These are phyloP conservation scores for Scleroderma citrinum DNA, from an alignment of 768 basidiomycete species.

Conservation along the genomic window DNA sequence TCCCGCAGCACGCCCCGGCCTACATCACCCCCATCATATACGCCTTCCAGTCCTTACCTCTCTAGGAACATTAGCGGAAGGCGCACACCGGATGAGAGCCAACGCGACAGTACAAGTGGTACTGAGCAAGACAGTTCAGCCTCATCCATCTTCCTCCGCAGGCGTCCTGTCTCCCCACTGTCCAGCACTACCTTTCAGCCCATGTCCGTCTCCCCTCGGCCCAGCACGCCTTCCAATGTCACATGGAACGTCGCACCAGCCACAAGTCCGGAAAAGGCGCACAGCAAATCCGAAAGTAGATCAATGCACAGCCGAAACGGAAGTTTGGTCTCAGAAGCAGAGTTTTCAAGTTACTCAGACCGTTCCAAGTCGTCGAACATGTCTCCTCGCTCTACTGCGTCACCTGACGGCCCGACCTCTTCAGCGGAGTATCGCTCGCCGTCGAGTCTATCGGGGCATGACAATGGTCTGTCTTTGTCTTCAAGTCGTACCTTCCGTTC, in stretches of 20 bases:
- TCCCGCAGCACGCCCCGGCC: conserved; percentile 45
- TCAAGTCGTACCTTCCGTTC: conserved; percentile 45
- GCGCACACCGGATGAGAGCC: conserved; percentile 51
- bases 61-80: conserved; percentile 59
- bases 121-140: conserved; percentile 34
- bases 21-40: conserved; percentile 38
- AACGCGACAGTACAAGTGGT: conserved; percentile 31
- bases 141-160: conserved; percentile 46
- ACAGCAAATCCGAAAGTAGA: conserved; percentile 26
- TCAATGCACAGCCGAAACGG: conserved; percentile 47
- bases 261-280: conserved; percentile 25
- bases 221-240: conserved; percentile 67
- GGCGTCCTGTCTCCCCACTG: conserved; percentile 70
- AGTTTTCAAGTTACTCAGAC: conserved; percentile 20
- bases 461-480: conserved; percentile 43
- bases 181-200: conserved; percentile 56
- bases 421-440: conserved; percentile 34
- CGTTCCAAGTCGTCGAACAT: conserved; percentile 41
- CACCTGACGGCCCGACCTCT: conserved; percentile 18
- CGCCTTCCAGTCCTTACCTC: conserved; percentile 41
- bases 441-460: conserved; percentile 44
- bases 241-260: conserved; percentile 53
- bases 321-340: conserved; percentile 45
- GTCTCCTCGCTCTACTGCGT: conserved; percentile 31
- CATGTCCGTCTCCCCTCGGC: conserved; percentile 46